phyloP scores from a whole-genome alignment of 768 basidiomycete species.

The Psilocybe sp. region DNA sequence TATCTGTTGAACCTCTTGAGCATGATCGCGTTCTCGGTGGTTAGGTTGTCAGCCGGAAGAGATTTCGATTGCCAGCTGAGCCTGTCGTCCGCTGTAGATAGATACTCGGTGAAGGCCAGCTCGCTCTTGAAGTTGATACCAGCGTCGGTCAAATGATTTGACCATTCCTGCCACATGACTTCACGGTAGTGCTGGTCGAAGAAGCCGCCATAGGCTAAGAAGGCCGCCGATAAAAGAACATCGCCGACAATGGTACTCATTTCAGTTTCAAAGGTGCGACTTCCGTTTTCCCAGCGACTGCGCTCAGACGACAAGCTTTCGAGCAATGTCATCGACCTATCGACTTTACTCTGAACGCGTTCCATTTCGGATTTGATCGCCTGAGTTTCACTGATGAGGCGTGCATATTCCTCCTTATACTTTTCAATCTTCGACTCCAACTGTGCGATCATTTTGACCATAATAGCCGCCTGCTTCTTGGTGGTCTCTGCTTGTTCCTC shows the following conservation, averaged over 20 bases:
- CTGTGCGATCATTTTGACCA: constrained; percentile 89
- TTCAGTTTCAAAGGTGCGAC: constrained; percentile 93
- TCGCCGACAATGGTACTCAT: constrained; percentile 99
- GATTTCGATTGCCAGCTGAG: constrained; percentile 94
- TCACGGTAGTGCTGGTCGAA: constrained; percentile 99
- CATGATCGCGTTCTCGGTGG: constrained; percentile 99
- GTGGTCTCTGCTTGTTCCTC: constrained; percentile 94
- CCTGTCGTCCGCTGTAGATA: constrained; percentile 95
- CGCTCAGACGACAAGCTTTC: constrained; percentile 94
- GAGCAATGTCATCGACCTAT: constrained; percentile 93
- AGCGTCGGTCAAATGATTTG: constrained; percentile 82
- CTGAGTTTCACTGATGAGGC: constrained; percentile 94
- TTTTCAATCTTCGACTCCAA: constrained; percentile 88
- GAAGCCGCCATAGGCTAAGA: constrained; percentile 96
- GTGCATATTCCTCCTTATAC: constrained; percentile 97
- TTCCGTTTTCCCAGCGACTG: constrained; percentile 90
- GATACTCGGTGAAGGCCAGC: constrained; percentile 90
- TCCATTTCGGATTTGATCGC: constrained; percentile 98
- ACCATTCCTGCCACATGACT: constrained; percentile 96
- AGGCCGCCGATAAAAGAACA: constrained; percentile 91
- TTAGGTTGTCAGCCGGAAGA: constrained; percentile 92
- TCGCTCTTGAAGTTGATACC: constrained; percentile 90
- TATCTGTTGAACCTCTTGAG: constrained; percentile 97
- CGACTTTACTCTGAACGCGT: constrained; percentile 93
- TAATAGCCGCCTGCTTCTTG: constrained; percentile 87